Base-by-base conservation (phyloP, 441 rosid species). In the Hura crepitans region DNA sequence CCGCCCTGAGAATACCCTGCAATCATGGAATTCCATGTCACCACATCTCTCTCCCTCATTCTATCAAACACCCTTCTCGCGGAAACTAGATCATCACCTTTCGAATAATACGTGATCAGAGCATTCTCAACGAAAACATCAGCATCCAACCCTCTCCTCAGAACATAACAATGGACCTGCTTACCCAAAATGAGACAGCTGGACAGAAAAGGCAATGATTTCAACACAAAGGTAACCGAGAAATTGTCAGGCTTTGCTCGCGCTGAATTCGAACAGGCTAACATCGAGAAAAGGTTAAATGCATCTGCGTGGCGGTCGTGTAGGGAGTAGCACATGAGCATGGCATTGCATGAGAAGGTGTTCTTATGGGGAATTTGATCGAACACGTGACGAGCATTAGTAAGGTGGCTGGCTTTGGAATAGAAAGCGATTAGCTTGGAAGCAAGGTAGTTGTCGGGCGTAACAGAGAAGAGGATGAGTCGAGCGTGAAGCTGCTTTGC, bases 1-100 rank as follows among this genome's bases (percentile, higher is more conserved):
- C 97, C 94, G 33, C 76, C 83, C 60, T 91, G 98, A 51, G 98
- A 89, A 69, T 89, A 93, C 28, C 94, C 97, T 0, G 93, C 73
- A 72, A 90, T 81, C 92, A 93, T 86, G 11, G 96, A 91, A 74
- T 91, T 93, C 96, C 98, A 93, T 0, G 91, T 76, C 45, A 93
- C 90, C 0, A 85, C 75, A 77, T 91, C 98, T 82, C 88, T 91
- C 14, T 79, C 72, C 43, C 66, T 57, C 89, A 89, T 88, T 70
- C 53, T 66, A 71, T 86, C 90, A 65, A 93, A 93, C 82, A 89
- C 55, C 57, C 65, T 83, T 82, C 88, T 80, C 11, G 92, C 91
- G 35, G 63, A 82, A 31, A 54, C 78, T 11, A 70, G 39, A 10
- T 76, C 79, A 33, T 77, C 77, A 69, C 90, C 88, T 72, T 83